phyloP scores from a whole-genome alignment of 2,329 filamentous ascomycete species.

The Hypoxylon sp. region DNA sequence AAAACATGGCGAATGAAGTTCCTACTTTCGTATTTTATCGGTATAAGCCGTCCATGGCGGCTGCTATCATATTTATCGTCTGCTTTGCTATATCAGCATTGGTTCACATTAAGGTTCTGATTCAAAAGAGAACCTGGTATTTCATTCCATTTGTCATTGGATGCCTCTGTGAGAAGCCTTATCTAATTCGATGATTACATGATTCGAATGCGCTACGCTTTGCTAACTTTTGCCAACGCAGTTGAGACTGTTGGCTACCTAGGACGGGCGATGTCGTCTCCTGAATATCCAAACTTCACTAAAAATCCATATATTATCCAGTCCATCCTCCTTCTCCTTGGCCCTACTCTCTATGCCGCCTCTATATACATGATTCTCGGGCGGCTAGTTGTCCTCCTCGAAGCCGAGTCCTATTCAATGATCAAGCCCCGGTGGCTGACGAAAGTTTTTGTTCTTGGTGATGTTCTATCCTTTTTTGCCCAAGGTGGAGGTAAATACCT shows the following conservation, averaged over 20 bases:
- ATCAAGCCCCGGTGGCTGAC: constrained; percentile 63
- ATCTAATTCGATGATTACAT: not conserved
- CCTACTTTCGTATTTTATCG: constrained; percentile 57
- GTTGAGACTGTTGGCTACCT: constrained; percentile 69
- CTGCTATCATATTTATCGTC: constrained; percentile 59
- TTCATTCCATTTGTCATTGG: constrained; percentile 67
- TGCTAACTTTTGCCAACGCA: constrained; percentile 43
- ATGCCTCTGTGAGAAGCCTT: constrained; percentile 61
- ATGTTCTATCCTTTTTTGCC: constrained; percentile 63
- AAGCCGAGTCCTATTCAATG: constrained; percentile 60
- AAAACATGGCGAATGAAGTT: constrained; percentile 17
- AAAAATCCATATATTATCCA: constrained; percentile 58
- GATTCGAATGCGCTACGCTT: not conserved
- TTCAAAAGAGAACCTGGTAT: constrained; percentile 63
- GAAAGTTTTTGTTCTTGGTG: constrained; percentile 66
- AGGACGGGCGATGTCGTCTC: constrained; percentile 62
- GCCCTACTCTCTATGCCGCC: constrained; percentile 61
- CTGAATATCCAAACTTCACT: constrained; percentile 60
- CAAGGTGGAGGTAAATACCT: constrained; percentile 62
- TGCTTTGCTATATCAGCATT: constrained; percentile 59
- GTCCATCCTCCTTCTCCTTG: constrained; percentile 59
- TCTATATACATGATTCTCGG: constrained; percentile 65
- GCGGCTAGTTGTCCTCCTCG: constrained; percentile 56
- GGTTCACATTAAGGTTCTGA: constrained; percentile 58
- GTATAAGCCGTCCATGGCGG: constrained; percentile 61